Conservation (phyloP, 1,284 basidiomycete genomes). For the Melampsora americana region DNA sequence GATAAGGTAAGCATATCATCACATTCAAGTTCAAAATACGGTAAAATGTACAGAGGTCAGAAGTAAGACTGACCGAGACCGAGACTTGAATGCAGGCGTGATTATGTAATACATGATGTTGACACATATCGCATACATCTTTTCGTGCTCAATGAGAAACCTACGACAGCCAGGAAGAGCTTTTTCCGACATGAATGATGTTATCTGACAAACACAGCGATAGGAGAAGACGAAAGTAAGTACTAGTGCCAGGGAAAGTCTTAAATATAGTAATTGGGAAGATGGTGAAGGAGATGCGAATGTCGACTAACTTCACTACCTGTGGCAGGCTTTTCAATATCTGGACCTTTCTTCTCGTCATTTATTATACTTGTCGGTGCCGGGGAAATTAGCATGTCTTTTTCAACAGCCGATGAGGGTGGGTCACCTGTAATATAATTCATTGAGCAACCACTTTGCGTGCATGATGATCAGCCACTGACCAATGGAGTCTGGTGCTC, state of each 20-base stretch:
- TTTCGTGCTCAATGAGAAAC: slow-evolving; percentile 81
- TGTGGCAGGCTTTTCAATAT: slow-evolving; percentile 24
- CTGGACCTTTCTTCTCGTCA: slow-evolving; percentile 22
- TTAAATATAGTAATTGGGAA: too few species aligned
- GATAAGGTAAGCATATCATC: slow-evolving; percentile 12
- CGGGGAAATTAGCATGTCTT: slow-evolving; percentile 22
- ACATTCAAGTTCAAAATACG: slow-evolving; percentile 38
- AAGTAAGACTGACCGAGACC: slow-evolving; percentile 60
- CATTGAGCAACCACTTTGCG: neutral
- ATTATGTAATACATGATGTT: slow-evolving; percentile 84
- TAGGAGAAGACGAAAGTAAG: neutral
- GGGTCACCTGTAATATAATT: slow-evolving; percentile 5
- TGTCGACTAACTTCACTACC: slow-evolving; percentile 11
- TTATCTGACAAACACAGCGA: slow-evolving; percentile 59
- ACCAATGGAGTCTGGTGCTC: slow-evolving; percentile 14
- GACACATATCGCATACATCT: slow-evolving; percentile 69
- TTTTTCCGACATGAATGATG: slow-evolving; percentile 67
- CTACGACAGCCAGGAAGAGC: slow-evolving; percentile 74
- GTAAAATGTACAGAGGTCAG: slow-evolving; percentile 7
- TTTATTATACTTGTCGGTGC: slow-evolving; percentile 2
- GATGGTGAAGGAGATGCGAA: too few species aligned
- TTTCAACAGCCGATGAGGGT: slow-evolving; percentile 2
- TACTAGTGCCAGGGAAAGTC: slow-evolving; percentile 18
- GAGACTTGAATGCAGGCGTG: slow-evolving; percentile 71
- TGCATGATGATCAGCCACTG: neutral